Percentiles rank a stretch among this genome's conserved stretches.
Evolutionary conservation across 2,329 filamentous ascomycete species (phyloP).

Genomic region (Phaeosphaeriaceae sp.): DNA sequence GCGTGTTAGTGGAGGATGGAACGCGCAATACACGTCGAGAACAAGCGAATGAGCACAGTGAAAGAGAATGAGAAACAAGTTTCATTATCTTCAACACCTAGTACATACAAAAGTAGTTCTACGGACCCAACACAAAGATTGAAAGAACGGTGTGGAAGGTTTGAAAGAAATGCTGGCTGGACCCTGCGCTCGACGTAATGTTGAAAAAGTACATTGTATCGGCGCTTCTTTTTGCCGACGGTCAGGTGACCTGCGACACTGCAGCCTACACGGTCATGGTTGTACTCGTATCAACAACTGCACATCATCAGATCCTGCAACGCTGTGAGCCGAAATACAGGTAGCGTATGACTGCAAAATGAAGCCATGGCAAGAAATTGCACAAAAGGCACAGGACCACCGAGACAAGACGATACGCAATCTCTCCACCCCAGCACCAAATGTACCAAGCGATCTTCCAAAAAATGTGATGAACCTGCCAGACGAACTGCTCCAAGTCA

Average conservation of each 20-base stretch:
- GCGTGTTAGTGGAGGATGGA: conserved; percentile 28
- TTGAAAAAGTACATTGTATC: background rate
- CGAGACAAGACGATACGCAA: conserved; percentile 31
- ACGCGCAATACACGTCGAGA: conserved; percentile 24
- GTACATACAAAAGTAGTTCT: conserved; percentile 29
- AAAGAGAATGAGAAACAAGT: conserved; percentile 29
- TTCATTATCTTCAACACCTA: conserved; percentile 31
- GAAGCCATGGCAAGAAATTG: conserved; percentile 32
- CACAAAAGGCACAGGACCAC: conserved; percentile 33
- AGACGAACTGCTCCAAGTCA: conserved; percentile 17
- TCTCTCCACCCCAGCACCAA: conserved; percentile 24
- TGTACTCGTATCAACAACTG: background rate
- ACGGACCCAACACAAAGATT: conserved; percentile 11
- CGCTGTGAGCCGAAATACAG: background rate
- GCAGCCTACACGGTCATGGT: background rate
- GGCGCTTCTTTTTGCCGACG: background rate
- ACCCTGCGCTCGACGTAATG: conserved; percentile 1
- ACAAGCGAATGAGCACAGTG: conserved; percentile 24
- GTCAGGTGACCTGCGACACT: background rate
- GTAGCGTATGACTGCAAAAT: background rate
- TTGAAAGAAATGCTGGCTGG: conserved; percentile 2
- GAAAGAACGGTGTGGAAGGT: background rate
- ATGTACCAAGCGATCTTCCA: conserved; percentile 27
- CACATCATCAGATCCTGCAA: background rate
- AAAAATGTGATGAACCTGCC: conserved; percentile 28